These are phyloP conservation scores for Calonectria ilicicola DNA, from an alignment of 2,329 filamentous ascomycete genomes.

Conservation along the genomic window DNA sequence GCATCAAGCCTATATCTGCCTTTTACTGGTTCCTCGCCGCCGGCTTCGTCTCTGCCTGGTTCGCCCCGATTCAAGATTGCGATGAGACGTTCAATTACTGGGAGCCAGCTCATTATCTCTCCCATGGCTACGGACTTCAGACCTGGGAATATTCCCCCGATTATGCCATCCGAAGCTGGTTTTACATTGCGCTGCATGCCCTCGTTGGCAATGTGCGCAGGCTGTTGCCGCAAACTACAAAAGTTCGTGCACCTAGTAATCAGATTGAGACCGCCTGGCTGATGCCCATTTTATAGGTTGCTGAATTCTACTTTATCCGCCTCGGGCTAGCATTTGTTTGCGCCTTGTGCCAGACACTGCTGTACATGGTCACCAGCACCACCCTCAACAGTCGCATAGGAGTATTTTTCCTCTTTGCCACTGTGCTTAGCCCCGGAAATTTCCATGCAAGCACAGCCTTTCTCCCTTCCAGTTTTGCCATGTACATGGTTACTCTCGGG, in stretches of 20 bases:
- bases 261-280: constrained; percentile 1
- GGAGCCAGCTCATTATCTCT: constrained; percentile 95
- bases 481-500: constrained; percentile 92
- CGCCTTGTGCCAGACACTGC: constrained; percentile 82
- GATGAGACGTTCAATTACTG: constrained; percentile 99
- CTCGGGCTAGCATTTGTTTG: constrained; percentile 80
- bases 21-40: constrained; percentile 85
- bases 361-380: constrained; percentile 82
- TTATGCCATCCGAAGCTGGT: constrained; percentile 95
- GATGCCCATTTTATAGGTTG: constrained; percentile 54
- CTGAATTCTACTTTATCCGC: constrained; percentile 91
- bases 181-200: constrained; percentile 87
- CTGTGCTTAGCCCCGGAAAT: constrained; percentile 87
- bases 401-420: constrained; percentile 83
- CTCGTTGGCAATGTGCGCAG: constrained; percentile 75
- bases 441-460: constrained; percentile 91
- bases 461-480: constrained; percentile 94
- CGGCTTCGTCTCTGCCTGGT: constrained; percentile 81
- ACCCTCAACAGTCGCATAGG: constrained; percentile 87
- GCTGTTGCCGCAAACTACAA: constrained; percentile 71
- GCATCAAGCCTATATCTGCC: constrained; percentile 77
- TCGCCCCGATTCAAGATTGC: constrained; percentile 95
- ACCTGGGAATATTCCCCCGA: constrained; percentile 99
- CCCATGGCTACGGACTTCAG: constrained; percentile 91
- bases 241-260: constrained; percentile 52